phyloP scores from a whole-genome alignment of 306 rosid species.

The Cucurbita moschata region DNA sequence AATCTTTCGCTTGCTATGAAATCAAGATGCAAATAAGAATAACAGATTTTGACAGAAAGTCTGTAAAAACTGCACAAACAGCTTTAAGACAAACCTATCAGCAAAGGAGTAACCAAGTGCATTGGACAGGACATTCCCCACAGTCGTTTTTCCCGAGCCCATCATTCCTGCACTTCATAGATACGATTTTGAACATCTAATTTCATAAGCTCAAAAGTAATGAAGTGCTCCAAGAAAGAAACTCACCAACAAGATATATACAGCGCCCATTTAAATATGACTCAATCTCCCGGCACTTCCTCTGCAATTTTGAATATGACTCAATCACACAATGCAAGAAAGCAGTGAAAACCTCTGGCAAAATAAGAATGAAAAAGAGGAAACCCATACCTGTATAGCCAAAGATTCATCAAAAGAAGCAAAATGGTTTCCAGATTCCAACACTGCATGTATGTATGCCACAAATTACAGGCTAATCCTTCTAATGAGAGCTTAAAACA shows the following conservation, averaged over 20 bases:
- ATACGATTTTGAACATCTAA: slow-evolving; percentile 6
- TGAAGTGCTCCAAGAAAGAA: slow-evolving; percentile 20
- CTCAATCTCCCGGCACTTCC: slow-evolving; percentile 42
- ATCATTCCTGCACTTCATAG: slow-evolving; percentile 74
- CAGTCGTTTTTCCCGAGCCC: slow-evolving; percentile 99
- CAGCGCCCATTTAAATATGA: slow-evolving; percentile 76
- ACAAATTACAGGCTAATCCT: not conserved
- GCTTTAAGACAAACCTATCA: slow-evolving; percentile 51
- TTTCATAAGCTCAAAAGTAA: not conserved
- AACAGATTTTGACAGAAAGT: not conserved
- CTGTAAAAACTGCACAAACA: not conserved
- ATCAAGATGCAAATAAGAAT: not conserved
- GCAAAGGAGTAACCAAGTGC: slow-evolving; percentile 64
- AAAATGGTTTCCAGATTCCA: slow-evolving; percentile 27
- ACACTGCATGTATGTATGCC: not conserved
- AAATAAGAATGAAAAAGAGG: not conserved
- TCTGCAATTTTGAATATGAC: slow-evolving; percentile 40
- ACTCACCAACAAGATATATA: slow-evolving; percentile 92
- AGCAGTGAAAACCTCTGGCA: not conserved
- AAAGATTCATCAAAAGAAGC: slow-evolving; percentile 21
- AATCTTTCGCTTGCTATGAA: not conserved
- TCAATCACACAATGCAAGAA: not conserved
- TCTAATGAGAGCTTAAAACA: not conserved
- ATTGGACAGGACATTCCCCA: slow-evolving; percentile 73
- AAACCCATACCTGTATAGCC: slow-evolving; percentile 25